phyloP scores from a whole-genome alignment of 1,284 basidiomycete species.

The Marasmius tenuissimus region DNA sequence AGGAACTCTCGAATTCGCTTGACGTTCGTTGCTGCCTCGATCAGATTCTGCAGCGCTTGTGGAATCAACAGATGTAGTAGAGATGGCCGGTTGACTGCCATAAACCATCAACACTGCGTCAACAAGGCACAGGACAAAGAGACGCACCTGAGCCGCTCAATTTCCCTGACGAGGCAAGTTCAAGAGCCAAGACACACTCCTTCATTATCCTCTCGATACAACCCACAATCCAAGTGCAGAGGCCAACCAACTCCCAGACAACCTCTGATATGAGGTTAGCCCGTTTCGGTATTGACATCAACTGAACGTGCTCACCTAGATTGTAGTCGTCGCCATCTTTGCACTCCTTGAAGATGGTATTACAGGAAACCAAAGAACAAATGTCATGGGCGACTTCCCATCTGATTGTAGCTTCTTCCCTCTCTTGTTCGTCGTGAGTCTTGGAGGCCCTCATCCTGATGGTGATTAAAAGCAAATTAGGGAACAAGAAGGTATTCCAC shows the following conservation, averaged over 20 bases:
- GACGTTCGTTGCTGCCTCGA: constrained; percentile 50
- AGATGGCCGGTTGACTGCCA: constrained; percentile 28
- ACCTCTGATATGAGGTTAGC: constrained; percentile 43
- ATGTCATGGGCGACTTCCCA: constrained; percentile 63
- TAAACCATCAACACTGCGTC: constrained; percentile 6
- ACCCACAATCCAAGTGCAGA: constrained; percentile 58
- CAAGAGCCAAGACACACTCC: constrained; percentile 53
- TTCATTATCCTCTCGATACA: constrained; percentile 66
- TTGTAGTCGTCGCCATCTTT: constrained; percentile 62
- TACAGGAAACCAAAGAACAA: constrained; percentile 58
- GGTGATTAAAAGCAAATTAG: constrained; percentile 4
- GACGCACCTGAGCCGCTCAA: background rate
- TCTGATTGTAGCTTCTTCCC: constrained; percentile 40
- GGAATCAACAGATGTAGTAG: constrained; percentile 65
- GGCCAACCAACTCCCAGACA: constrained; percentile 65
- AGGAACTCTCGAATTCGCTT: constrained; percentile 56
- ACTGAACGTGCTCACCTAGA: constrained; percentile 23
- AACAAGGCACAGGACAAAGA: background rate
- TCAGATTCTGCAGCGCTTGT: constrained; percentile 50
- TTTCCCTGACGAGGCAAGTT: constrained; percentile 21
- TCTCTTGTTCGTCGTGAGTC: constrained; percentile 32
- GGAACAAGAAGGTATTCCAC: constrained; percentile 13
- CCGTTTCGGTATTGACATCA: background rate
- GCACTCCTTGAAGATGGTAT: constrained; percentile 65
- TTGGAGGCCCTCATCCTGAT: constrained; percentile 36